These are phyloP conservation scores for Trichomonascaceae sp. DNA, from an alignment of 1,139 yeast genomes.

Conservation along the genomic window DNA sequence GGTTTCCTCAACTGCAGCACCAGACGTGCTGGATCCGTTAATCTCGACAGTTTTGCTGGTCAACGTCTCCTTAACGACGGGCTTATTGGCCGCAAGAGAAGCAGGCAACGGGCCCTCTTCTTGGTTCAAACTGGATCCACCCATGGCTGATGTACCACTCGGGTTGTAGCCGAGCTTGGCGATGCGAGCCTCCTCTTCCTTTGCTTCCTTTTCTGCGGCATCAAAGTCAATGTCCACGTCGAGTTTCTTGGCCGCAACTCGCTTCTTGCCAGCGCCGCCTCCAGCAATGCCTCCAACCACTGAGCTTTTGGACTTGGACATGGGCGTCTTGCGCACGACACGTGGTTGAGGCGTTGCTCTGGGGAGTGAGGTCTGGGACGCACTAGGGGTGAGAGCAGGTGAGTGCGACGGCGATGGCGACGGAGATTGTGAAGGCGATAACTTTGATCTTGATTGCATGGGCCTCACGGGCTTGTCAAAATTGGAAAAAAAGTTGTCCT, in stretches of 20 bases:
- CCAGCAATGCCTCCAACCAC: slow-evolving; percentile 18
- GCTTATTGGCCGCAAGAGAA: slow-evolving; percentile 8
- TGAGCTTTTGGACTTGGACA: slow-evolving; percentile 14
- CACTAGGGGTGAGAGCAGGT: slow-evolving; percentile 11
- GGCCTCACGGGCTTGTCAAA: slow-evolving; percentile 77
- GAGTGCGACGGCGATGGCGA: slow-evolving; percentile 24
- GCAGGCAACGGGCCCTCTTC: slow-evolving; percentile 7
- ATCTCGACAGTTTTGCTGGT: background rate
- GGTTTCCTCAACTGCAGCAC: slow-evolving; percentile 10
- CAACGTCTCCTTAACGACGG: slow-evolving; percentile 6
- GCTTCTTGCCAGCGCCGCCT: slow-evolving; percentile 20
- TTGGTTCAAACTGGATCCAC: slow-evolving; percentile 15
- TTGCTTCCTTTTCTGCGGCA: slow-evolving; percentile 78
- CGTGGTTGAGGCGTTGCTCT: no score
- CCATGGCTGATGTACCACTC: slow-evolving; percentile 28
- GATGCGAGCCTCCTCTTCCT: slow-evolving; percentile 66
- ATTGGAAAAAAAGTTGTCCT: slow-evolving; percentile 80
- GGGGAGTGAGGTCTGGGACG: slow-evolving; percentile 10
- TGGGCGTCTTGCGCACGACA: slow-evolving; percentile 15
- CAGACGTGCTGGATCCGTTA: slow-evolving; percentile 20
- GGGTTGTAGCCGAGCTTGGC: slow-evolving; percentile 64
- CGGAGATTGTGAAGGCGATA: slow-evolving; percentile 44
- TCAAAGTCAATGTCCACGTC: slow-evolving; percentile 72
- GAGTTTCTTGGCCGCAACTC: slow-evolving; percentile 30
- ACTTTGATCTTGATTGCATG: no score